Evolutionary conservation across 805 yeast species (phyloP), one percentile per base, ranked within the genome.

Genomic region (Metschnikowia similis): DNA sequence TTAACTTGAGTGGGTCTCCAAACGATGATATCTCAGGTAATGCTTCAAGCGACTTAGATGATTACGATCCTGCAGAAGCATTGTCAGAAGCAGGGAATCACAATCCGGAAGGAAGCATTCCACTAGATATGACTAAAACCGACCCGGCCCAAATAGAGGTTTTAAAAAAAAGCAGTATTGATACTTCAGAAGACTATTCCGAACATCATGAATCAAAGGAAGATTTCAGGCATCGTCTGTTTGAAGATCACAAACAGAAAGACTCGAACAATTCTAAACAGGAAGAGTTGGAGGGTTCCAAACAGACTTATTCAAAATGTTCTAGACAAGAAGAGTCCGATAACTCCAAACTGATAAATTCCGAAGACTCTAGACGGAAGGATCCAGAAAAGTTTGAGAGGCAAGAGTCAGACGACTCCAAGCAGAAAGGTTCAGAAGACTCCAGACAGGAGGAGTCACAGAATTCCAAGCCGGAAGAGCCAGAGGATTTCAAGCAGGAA

Each of bases 21-120:
- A 28, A 16, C 4, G 17, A 30, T 13, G 35, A 17, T 6, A 8
- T 11, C 10, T 17, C 44, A 3, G 44, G 21, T 21, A 30, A 8
- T 4, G 41, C 26, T 3, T 17, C 16, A 41, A 41, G 44, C 13
- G 44, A 41, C 16, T 8, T 26, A 8, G 44, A 41, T 17, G 44
- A 17, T 28, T 41, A 41, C 28, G 44, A 41, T 16, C 44, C 44
- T 8, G 44, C 44, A 30, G 35, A 41, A 41, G 44, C 44, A 30
- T 29, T 41, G 31, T 41, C 35, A 26, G n/a, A 7, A 10, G 27
- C 29, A n/a, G 31, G 16, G 21, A 4, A 17, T 9, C 5, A 5
- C 8, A n/a, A 27, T 13, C 6, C 8, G 9, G 30, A 37, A 13
- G 28, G 13, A 3, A 6, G 11, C 28, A 11, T 11, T 7, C 13